Conservation (phyloP, 192 early-diverging fungal species). For the Coemansia interrupta region DNA sequence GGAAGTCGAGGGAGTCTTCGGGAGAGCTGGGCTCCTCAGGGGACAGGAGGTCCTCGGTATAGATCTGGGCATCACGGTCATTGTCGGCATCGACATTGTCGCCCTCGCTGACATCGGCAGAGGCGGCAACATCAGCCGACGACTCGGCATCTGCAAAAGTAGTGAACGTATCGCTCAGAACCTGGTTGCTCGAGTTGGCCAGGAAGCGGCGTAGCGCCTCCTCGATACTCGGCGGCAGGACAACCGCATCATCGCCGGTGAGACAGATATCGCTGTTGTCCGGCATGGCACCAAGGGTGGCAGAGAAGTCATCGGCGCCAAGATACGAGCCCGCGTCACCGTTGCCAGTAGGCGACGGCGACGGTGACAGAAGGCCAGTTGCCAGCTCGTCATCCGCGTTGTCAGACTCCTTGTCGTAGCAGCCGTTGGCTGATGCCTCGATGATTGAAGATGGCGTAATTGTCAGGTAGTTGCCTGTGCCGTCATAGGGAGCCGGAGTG, state of each 20-base stretch:
- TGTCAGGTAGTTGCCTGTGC: conserved; percentile 31
- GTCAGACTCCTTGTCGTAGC: conserved; percentile 16
- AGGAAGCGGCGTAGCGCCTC: conserved; percentile 47
- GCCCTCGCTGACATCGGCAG: conserved; percentile 1
- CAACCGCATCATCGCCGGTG: conserved; percentile 15
- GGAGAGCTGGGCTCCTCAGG: conserved; percentile 30
- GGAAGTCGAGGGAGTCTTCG: conserved; percentile 31
- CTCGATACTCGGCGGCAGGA: conserved; percentile 35
- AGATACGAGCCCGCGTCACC: conserved; percentile 5
- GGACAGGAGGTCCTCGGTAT: conserved; percentile 28
- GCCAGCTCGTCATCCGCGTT: conserved; percentile 11
- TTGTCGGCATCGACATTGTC: conserved; percentile 22
- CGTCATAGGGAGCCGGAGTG: conserved; percentile 16
- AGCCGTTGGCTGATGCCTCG: conserved; percentile 9
- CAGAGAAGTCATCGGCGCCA: neutral
- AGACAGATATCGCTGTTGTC: neutral
- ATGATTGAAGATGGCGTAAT: conserved; percentile 17
- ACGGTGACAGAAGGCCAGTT: conserved; percentile 24
- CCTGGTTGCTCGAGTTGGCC: conserved; percentile 37
- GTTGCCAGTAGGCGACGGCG: conserved; percentile 14
- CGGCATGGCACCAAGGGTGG: neutral
- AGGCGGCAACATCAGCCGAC: neutral
- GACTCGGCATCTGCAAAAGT: conserved; percentile 35
- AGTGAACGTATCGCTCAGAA: conserved; percentile 41
- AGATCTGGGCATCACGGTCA: conserved; percentile 24